Percentiles rank a stretch among this genome's conserved stretches.
Evolutionary conservation across 1,139 yeast species (phyloP).

Genomic region (Pneumocystis sp.): DNA sequence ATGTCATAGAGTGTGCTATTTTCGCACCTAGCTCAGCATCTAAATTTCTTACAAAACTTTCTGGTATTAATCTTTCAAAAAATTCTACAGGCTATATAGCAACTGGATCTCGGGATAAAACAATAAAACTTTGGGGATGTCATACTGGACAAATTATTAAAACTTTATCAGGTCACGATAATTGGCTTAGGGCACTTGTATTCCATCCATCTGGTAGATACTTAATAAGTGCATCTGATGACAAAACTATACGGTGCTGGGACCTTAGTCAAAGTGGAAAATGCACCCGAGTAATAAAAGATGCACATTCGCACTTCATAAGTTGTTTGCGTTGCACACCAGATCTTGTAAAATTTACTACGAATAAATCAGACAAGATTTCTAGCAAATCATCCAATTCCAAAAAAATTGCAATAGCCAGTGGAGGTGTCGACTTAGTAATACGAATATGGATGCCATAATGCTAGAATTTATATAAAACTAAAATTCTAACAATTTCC

Average conservation of each 20-base stretch:
- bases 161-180: conserved; percentile 55
- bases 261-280: conserved; percentile 43
- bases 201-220: conserved; percentile 67
- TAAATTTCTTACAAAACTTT: conserved; percentile 35
- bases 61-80: conserved; percentile 6
- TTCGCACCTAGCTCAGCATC: conserved; percentile 48
- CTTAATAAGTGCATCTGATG: conserved; percentile 65
- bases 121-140: conserved; percentile 60
- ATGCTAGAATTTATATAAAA: neutral
- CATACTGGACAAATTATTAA: conserved; percentile 50
- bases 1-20: conserved; percentile 62
- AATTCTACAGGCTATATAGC: conserved; percentile 30
- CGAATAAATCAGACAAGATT: conserved; percentile 11
- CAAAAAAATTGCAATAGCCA: conserved; percentile 36
- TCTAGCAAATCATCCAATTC: conserved; percentile 9
- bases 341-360: conserved; percentile 6
- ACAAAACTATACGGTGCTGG: conserved; percentile 65
- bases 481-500: neutral
- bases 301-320: conserved; percentile 62
- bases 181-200: conserved; percentile 65
- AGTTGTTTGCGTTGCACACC: conserved; percentile 51
- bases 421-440: conserved; percentile 74
- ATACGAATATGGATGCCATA: conserved; percentile 56
- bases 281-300: conserved; percentile 37
- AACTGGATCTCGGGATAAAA: conserved; percentile 70